phyloP scores from a whole-genome alignment of 176 grass and related monocot genomes.

The Pharus latifolius region DNA sequence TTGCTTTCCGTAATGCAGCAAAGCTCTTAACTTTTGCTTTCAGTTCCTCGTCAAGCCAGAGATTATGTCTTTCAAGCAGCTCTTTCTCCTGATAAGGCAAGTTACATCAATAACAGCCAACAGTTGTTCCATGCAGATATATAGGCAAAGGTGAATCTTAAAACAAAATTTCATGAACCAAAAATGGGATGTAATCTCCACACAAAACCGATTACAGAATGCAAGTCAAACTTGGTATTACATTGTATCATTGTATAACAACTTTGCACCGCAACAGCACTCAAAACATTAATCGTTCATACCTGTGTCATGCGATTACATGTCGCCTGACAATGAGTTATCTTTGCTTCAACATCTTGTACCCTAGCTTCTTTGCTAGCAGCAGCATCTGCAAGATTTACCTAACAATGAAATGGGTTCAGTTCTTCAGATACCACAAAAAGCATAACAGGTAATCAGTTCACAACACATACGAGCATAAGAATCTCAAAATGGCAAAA shows the following conservation, averaged over 20 bases:
- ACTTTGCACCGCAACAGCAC: neutral
- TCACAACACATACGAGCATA: neutral
- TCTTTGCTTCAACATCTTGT: conserved; percentile 64
- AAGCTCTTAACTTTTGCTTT: conserved; percentile 58
- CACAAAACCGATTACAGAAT: neutral
- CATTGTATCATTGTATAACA: neutral
- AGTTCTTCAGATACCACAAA: neutral
- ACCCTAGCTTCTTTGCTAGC: conserved; percentile 57
- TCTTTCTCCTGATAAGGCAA: conserved; percentile 69
- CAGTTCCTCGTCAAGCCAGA: conserved; percentile 78
- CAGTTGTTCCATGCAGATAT: neutral
- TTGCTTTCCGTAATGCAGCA: conserved; percentile 52
- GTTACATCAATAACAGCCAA: conserved; percentile 6
- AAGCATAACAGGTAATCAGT: neutral
- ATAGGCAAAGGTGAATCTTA: neutral
- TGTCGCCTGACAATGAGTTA: conserved; percentile 53
- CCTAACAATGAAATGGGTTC: conserved; percentile 23
- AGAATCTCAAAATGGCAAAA: neutral
- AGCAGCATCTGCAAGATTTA: conserved; percentile 63
- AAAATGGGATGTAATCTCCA: neutral
- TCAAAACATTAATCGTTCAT: conserved; percentile 2
- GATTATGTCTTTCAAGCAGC: conserved; percentile 74
- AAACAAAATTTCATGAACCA: neutral
- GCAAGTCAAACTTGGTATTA: neutral
- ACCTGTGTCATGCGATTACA: conserved; percentile 76